Percentiles rank a stretch among this genome's conserved stretches.
phyloP scores from a whole-genome alignment of 345 rosid species.

The Punica granatum region DNA sequence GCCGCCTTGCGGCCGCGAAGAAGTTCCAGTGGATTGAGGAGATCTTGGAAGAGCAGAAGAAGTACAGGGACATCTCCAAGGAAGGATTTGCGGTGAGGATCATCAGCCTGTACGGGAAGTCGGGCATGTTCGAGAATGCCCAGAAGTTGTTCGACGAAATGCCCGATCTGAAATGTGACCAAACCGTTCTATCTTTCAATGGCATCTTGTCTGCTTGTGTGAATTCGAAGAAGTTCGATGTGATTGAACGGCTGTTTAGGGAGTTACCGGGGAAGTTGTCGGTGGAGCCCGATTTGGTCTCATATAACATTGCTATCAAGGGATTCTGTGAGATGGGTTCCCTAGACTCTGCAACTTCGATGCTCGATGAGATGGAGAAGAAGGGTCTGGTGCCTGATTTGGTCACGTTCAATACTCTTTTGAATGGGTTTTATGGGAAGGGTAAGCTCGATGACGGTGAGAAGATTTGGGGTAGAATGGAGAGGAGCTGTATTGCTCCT shows the following conservation, averaged over 20 bases:
- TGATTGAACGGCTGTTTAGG: slow-evolving; percentile 28
- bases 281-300: slow-evolving; percentile 39
- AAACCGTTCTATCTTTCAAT: slow-evolving; percentile 57
- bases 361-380: slow-evolving; percentile 54
- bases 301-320: slow-evolving; percentile 50
- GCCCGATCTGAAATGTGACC: slow-evolving; percentile 42
- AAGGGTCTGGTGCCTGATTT: slow-evolving; percentile 39
- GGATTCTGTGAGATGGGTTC: slow-evolving; percentile 48
- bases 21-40: slow-evolving; percentile 43
- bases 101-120: slow-evolving; percentile 38
- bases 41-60: slow-evolving; percentile 62
- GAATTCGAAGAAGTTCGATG: slow-evolving; percentile 40
- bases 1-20: slow-evolving; percentile 52
- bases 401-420: slow-evolving; percentile 50
- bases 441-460: slow-evolving; percentile 48
- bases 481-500: slow-evolving; percentile 31
- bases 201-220: slow-evolving; percentile 51
- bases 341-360: slow-evolving; percentile 28
- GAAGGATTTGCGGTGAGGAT: slow-evolving; percentile 53
- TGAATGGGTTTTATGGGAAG: slow-evolving; percentile 34
- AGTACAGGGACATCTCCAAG: slow-evolving; percentile 41
- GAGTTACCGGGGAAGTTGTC: slow-evolving; percentile 41
- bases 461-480: slow-evolving; percentile 47
- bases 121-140: slow-evolving; percentile 59
- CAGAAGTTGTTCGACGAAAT: slow-evolving; percentile 75